Base-by-base conservation (phyloP, 2,329 filamentous ascomycete species). In the Alternaria incomplexa region DNA sequence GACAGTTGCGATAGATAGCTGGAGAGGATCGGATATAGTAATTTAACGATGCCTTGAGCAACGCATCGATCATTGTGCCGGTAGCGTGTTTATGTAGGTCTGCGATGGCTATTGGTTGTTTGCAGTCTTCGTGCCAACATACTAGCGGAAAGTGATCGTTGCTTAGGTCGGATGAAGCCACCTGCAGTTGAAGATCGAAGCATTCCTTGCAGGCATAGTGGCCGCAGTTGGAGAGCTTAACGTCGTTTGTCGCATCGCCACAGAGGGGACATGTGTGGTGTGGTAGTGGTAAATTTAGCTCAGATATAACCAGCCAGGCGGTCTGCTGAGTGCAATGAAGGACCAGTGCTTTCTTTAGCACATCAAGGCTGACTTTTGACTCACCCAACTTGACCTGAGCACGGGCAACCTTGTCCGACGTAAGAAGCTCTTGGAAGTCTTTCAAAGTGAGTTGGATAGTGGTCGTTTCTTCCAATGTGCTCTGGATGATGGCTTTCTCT, bases 201-300 rank as follows among this genome's bases (percentile, higher is more conserved):
- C 69, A 73, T 13, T 65, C 67, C 10, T 30, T 58, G 55, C 70
- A 73, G 12, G 59, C 58, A 3, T 61, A 52, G 56, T 73, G 70
- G 20, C 58, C 51, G 40, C 70, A 73, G 0, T 22, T 40, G 4
- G 57, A 56, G 45, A 58, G 61, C 22, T 53, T 23, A 13, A 63
- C 43, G 22, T 62, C 50, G 17, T 36, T 43, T 6, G 58, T 65
- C 10, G 44, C 28, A 13, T 58, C 50, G n/a, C 17, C 36, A 5
- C 62, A 65, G 15, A 44, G 22, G 12, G 58, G 50, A 20, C 51
- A 62, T 23, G n/a, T 43, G 6, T 11, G 36, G 2, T 56, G 45
- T 26, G 56, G 17, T 6, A 46, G 45, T 9, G 56, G 61, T 7
- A 63, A 22, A 4, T 59, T 48, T 1, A 54, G 46, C 45, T 60